These are phyloP conservation scores for Mycotypha africana DNA, from an alignment of 371 early-diverging fungal genomes.

Conservation along the genomic window DNA sequence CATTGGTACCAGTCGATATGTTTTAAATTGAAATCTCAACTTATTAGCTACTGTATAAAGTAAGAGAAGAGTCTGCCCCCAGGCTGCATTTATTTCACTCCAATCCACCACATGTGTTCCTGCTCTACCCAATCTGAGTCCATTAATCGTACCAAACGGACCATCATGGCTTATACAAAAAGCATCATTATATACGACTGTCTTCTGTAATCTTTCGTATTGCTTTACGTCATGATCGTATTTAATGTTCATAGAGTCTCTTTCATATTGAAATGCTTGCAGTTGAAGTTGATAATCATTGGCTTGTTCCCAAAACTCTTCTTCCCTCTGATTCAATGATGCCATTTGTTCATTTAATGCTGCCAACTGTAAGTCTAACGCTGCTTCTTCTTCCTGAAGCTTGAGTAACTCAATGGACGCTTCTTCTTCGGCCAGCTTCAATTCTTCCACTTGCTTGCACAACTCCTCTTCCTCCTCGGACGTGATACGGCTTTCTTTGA, in stretches of 20 bases:
- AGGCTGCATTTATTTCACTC: slow-evolving; percentile 95
- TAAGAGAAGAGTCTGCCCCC: slow-evolving; percentile 87
- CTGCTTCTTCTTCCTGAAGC: slow-evolving; percentile 56
- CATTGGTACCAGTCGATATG: slow-evolving; percentile 83
- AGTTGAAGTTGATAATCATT: slow-evolving; percentile 66
- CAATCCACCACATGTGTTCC: slow-evolving; percentile 81
- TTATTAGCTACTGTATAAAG: slow-evolving; percentile 84
- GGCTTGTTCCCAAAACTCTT: slow-evolving; percentile 69
- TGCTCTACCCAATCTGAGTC: slow-evolving; percentile 84
- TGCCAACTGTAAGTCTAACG: slow-evolving; percentile 52
- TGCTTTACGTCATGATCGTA: slow-evolving; percentile 75
- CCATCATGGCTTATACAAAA: slow-evolving; percentile 86
- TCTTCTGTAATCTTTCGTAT: slow-evolving; percentile 80
- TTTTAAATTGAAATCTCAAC: slow-evolving; percentile 77
- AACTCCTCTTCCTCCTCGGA: slow-evolving; percentile 43
- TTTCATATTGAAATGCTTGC: slow-evolving; percentile 65
- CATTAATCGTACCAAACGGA: slow-evolving; percentile 90
- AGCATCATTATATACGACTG: slow-evolving; percentile 91
- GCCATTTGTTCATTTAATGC: slow-evolving; percentile 56
- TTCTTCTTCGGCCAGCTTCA: slow-evolving; percentile 49
- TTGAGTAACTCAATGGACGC: slow-evolving; percentile 48
- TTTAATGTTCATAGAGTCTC: slow-evolving; percentile 72
- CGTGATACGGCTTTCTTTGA: slow-evolving; percentile 48
- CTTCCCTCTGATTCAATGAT: slow-evolving; percentile 60
- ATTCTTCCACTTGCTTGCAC: slow-evolving; percentile 42